Conservation (phyloP, 2,329 filamentous ascomycete species). For the Fusarium sp. region DNA sequence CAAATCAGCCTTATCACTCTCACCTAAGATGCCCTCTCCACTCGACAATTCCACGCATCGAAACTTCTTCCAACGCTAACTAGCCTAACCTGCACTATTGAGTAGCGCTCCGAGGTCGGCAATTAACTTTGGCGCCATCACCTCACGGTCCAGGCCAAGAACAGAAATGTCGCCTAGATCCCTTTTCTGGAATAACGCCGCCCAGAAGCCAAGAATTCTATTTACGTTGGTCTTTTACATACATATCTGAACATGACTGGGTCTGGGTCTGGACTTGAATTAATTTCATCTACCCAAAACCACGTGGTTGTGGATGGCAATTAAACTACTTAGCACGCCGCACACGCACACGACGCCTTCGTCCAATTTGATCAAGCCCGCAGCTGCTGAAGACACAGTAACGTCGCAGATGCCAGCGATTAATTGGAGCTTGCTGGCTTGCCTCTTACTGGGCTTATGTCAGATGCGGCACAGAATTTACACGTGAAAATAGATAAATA, state of each 20-base stretch:
- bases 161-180: not conserved
- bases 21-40: not conserved
- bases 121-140: constrained; percentile 7
- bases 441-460: constrained; percentile 12
- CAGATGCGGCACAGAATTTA: not conserved
- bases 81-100: not conserved
- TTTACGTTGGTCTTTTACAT: constrained; percentile 1
- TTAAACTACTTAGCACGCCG: constrained; percentile 13
- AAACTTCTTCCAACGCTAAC: not conserved
- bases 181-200: constrained; percentile 12
- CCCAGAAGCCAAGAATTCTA: not conserved
- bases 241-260: not conserved
- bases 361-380: constrained; percentile 6
- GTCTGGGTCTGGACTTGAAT: too few relatives aligned
- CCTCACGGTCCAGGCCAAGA: not conserved
- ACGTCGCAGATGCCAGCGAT: not conserved
- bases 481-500: not conserved
- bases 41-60: not conserved
- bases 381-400: constrained; percentile 13
- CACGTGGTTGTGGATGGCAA: not conserved
- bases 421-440: constrained; percentile 8
- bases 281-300: not conserved
- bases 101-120: not conserved
- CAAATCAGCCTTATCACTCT: not conserved
- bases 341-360: constrained; percentile 9